Evolutionary conservation across 257 asterid species (phyloP), one percentile per base, ranked within the genome.

Genomic region (Cynanchum wilfordii): DNA sequence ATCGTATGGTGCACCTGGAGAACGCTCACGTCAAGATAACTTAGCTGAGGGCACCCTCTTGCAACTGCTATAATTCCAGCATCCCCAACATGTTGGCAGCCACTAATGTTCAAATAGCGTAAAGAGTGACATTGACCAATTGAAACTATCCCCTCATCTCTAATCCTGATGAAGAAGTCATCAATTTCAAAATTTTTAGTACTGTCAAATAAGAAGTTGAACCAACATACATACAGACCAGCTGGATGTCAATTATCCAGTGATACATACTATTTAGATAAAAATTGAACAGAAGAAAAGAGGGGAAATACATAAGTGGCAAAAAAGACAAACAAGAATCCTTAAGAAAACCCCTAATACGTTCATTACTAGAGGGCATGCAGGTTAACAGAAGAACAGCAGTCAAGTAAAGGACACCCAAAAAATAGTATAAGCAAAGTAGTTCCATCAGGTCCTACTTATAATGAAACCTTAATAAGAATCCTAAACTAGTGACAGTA

Each of bases 51-150:
- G 82, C 92, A 85, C 66, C 97, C 97, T 82, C 87, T 84, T 51
- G 96, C 97, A 78, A 91, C 78, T 66, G 98, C 96, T 68, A 83
- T 79, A 64, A 93, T 85, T 78, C 98, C 98, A 80, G 83, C 88
- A 87, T 93, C 92, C 49, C 96, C 89, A 56, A 93, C 87, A 76
- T 88, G 85, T 73, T 88, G 87, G 83, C 97, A 93, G 68, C 98
- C 98, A 73, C 96, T 93, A 63, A 93, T 95, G 79, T 93, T 89
- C 83, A 93, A 74, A 76, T 84, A 86, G 60, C 77, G 80, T 71
- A 89, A 80, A 71, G 93, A 88, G 84, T 96, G 92, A 78, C 98
- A 96, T 77, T 82, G 86, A 71, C 96, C 96, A 52, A 93, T 81
- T 52, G 98, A 84, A 75, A 89, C 72, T 68, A 93, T 79, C 67